Percentiles rank a stretch among this genome's conserved stretches.
Evolutionary conservation across 352 stramenopile genomes (phyloP).

Genomic region (Phytophthora cactorum): DNA sequence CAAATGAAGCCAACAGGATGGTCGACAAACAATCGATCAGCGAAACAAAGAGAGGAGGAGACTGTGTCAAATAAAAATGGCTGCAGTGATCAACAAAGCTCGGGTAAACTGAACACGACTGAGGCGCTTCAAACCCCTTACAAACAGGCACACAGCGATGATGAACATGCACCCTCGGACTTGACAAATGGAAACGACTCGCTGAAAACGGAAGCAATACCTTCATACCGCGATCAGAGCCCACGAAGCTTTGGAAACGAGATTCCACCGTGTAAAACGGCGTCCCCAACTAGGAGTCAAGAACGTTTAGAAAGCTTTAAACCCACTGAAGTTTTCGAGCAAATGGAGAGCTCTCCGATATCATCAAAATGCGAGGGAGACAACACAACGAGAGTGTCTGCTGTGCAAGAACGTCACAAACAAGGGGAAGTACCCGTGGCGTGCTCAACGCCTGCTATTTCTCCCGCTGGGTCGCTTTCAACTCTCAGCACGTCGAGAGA

Average conservation of each 20-base stretch:
- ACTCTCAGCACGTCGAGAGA: neutral
- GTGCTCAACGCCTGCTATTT: neutral
- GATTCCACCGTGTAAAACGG: neutral
- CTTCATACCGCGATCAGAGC: no score
- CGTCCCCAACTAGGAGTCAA: neutral
- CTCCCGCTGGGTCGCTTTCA: neutral
- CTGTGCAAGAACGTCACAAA: neutral
- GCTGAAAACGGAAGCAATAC: no score
- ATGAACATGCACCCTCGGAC: no score
- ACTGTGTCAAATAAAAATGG: neutral
- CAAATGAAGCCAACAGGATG: slow-evolving; percentile 7
- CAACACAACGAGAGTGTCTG: neutral
- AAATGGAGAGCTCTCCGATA: neutral
- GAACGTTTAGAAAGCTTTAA: neutral
- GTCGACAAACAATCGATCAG: neutral
- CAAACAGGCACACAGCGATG: neutral
- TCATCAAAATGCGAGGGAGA: neutral
- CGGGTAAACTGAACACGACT: neutral
- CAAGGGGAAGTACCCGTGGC: neutral
- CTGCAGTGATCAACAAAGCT: neutral
- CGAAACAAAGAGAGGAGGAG: neutral
- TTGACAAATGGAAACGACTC: no score
- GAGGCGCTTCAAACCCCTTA: neutral
- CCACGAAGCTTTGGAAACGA: neutral
- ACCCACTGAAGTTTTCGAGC: neutral